Percentiles rank a stretch among this genome's conserved stretches.
phyloP scores from a whole-genome alignment of 2,329 filamentous ascomycete species.

The Tolypocladium pustulatum region DNA sequence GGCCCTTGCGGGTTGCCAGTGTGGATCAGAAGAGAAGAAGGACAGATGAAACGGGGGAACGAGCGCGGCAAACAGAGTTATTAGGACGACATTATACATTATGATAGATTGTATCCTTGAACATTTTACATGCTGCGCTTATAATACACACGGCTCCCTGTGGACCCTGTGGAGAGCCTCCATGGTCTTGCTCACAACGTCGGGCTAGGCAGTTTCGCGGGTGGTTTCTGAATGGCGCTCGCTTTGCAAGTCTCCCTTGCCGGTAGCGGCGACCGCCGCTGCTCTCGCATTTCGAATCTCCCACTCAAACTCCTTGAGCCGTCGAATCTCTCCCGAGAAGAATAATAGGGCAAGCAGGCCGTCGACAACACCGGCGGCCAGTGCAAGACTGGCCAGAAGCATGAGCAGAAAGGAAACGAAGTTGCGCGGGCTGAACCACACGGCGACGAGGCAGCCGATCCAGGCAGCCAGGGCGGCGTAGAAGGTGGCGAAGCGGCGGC shows the following conservation, averaged over 20 bases:
- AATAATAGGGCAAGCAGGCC: conserved; percentile 83
- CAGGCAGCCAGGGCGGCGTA: conserved; percentile 53
- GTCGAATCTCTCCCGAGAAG: conserved; percentile 71
- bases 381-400: conserved; percentile 65
- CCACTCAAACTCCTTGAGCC: conserved; percentile 86
- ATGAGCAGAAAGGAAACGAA: conserved; percentile 74
- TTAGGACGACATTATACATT: conserved; percentile 1
- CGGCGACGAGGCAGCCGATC: conserved; percentile 64
- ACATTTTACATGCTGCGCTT: background rate
- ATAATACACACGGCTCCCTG: too few species aligned
- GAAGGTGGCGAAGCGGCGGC: conserved; percentile 66
- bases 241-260: background rate
- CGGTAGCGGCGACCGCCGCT: conserved; percentile 20
- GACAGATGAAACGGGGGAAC: background rate
- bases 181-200: background rate
- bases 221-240: background rate
- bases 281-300: conserved; percentile 65
- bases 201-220: too few species aligned
- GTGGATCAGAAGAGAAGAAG: background rate
- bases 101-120: background rate
- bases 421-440: conserved; percentile 75
- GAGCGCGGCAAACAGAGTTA: background rate
- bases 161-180: background rate
- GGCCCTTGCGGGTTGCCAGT: background rate
- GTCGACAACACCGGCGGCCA: conserved; percentile 69